Evolutionary conservation across 2,329 filamentous ascomycete species (phyloP).

Genomic region (Fusarium sp.): DNA sequence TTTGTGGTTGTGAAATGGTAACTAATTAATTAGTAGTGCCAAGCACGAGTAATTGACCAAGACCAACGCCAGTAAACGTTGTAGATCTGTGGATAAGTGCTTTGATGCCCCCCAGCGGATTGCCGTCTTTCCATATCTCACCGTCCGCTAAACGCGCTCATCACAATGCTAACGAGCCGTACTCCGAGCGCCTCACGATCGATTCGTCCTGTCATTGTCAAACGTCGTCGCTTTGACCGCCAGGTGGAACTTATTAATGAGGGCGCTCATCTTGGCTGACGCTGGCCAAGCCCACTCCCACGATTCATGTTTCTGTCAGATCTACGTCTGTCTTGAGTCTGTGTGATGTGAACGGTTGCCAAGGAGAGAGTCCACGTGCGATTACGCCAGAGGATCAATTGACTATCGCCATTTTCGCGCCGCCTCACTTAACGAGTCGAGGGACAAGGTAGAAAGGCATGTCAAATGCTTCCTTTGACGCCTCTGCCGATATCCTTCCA

Average conservation of each 20-base stretch:
- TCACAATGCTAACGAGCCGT: conserved; percentile 1
- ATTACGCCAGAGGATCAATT: no score
- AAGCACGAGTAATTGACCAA: conserved; percentile 6
- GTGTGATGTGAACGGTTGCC: not conserved
- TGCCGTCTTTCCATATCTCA: conserved; percentile 5
- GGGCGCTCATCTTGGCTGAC: not conserved
- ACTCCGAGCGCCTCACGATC: not conserved
- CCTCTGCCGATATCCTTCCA: conserved; percentile 20
- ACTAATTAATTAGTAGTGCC: not conserved
- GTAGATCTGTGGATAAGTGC: conserved; percentile 1
- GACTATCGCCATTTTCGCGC: not conserved
- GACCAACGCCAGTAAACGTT: no score
- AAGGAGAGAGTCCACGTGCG: no score
- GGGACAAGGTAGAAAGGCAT: no score
- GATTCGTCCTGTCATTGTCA: not conserved
- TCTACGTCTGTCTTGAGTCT: conserved; percentile 1
- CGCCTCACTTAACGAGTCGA: not conserved
- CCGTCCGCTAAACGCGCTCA: conserved; percentile 22
- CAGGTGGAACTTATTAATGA: conserved; percentile 5
- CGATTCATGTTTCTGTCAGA: conserved; percentile 9
- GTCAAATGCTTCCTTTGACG: conserved; percentile 1
- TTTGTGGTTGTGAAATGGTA: not conserved
- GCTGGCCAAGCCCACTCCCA: conserved; percentile 12
- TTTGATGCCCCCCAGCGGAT: no score
- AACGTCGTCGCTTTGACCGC: conserved; percentile 9